Conservation (phyloP, 2,329 filamentous ascomycete genomes). For the Claviceps capensis region DNA sequence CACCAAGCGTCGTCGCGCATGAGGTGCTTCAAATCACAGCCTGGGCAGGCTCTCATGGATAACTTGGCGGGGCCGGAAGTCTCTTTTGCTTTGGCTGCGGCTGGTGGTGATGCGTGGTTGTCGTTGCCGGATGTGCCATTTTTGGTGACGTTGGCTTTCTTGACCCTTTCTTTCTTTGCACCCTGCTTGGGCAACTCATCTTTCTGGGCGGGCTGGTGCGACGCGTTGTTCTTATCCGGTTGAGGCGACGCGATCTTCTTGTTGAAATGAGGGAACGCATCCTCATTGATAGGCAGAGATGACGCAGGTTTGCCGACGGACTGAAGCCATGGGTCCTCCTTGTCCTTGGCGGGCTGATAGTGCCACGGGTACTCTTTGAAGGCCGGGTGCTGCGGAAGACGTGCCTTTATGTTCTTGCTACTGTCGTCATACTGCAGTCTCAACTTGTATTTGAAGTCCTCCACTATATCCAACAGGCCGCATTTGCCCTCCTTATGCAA, state of each 20-base stretch:
- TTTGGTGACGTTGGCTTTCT: neutral
- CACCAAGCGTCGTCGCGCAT: conserved; percentile 8
- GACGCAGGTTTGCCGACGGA: neutral
- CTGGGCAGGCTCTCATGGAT: conserved; percentile 2
- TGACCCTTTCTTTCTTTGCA: neutral
- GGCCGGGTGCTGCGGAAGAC: too few relatives aligned
- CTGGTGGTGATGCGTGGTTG: neutral
- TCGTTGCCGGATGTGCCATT: neutral
- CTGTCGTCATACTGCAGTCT: neutral
- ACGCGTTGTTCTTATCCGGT: too few relatives aligned
- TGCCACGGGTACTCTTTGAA: too few relatives aligned
- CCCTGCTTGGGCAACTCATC: too few relatives aligned
- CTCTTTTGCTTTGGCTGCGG: neutral
- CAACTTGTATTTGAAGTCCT: conserved; percentile 5
- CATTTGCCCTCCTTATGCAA: neutral
- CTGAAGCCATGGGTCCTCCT: neutral
- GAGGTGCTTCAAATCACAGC: conserved; percentile 5
- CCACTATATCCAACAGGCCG: conserved; percentile 5
- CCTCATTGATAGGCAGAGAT: neutral
- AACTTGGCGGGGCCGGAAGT: neutral
- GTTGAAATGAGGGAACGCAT: too few relatives aligned
- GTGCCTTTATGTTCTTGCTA: too few relatives aligned
- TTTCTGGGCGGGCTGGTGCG: too few relatives aligned
- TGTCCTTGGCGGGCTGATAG: too few relatives aligned
- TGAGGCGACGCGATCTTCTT: too few relatives aligned